Percentiles rank a stretch among this genome's conserved stretches.
These are phyloP conservation scores for Suhomyces vadensis DNA, from an alignment of 805 yeast species.

Conservation along the genomic window DNA sequence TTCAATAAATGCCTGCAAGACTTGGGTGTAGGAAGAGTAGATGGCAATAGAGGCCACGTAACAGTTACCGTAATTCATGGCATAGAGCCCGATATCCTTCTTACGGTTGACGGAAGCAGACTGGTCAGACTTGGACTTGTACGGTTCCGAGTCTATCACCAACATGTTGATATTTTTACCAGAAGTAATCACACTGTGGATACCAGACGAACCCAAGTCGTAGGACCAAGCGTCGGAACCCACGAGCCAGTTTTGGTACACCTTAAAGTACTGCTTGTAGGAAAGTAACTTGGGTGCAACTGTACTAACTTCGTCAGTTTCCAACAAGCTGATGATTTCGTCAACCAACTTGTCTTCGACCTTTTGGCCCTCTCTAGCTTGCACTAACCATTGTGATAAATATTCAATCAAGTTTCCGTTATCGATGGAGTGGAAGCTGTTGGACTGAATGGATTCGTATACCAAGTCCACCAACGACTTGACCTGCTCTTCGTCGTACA, in stretches of 20 bases:
- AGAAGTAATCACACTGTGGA: conserved; percentile 78
- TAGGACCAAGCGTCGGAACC: conserved; percentile 97
- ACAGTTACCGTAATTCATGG: conserved; percentile 86
- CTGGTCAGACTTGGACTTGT: conserved; percentile 33
- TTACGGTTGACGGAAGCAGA: conserved; percentile 57
- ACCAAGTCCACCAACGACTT: conserved; percentile 46
- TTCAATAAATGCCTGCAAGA: conserved; percentile 82
- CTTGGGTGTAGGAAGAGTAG: conserved; percentile 91
- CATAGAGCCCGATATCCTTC: conserved; percentile 91
- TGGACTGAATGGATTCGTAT: conserved; percentile 46
- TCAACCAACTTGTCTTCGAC: conserved; percentile 25
- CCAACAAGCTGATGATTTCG: conserved; percentile 39
- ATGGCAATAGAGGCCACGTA: conserved; percentile 95
- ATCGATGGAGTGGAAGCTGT: conserved; percentile 42
- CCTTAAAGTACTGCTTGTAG: conserved; percentile 45
- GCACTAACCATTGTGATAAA: conserved; percentile 71
- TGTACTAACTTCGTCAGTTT: conserved; percentile 38
- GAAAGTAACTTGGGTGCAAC: conserved; percentile 48
- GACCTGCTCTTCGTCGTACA: conserved; percentile 57
- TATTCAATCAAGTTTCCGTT: conserved; percentile 52
- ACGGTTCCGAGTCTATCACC: conserved; percentile 84
- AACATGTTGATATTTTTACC: conserved; percentile 80
- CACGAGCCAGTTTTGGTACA: conserved; percentile 72
- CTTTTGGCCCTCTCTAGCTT: conserved; percentile 39
- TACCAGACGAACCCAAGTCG: conserved; percentile 89